Percentiles rank a stretch among this genome's conserved stretches.
phyloP scores from a whole-genome alignment of 176 grass and related monocot species.

The Thinopyrum elongatum region DNA sequence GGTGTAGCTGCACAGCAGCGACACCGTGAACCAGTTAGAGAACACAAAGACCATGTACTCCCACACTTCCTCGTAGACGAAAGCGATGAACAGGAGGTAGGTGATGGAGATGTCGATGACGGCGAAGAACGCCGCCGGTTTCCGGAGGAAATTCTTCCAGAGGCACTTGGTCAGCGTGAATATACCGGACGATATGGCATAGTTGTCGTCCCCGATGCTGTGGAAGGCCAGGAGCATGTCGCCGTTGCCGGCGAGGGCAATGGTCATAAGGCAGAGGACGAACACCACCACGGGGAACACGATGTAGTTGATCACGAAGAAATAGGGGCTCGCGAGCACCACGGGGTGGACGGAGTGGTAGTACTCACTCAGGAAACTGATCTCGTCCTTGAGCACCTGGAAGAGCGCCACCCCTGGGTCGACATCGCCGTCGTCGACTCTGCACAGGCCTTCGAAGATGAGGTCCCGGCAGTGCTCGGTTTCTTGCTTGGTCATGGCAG shows the following conservation, averaged over 20 bases:
- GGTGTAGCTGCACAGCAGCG: neutral
- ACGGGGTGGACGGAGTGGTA: conserved; percentile 18
- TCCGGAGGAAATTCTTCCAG: neutral
- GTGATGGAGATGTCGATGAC: neutral
- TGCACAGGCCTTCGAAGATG: neutral
- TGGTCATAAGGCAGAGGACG: neutral
- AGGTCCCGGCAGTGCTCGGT: neutral
- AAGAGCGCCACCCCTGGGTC: neutral
- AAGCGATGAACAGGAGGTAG: neutral
- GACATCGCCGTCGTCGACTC: neutral
- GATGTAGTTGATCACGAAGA: neutral
- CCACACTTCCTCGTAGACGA: neutral
- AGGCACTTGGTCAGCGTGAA: neutral
- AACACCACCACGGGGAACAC: neutral
- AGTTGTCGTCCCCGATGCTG: neutral
- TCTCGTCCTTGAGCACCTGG: conserved; percentile 4
- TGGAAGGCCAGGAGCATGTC: neutral
- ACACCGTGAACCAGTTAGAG: conserved; percentile 21
- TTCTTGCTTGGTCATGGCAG: neutral
- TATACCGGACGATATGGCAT: neutral
- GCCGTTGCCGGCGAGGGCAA: neutral
- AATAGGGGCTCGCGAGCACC: conserved; percentile 11
- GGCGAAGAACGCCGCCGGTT: neutral
- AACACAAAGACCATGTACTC: neutral
- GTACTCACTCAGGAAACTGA: conserved; percentile 22